phyloP scores from a whole-genome alignment of 306 rosid species.

The Cicer cuneatum region DNA sequence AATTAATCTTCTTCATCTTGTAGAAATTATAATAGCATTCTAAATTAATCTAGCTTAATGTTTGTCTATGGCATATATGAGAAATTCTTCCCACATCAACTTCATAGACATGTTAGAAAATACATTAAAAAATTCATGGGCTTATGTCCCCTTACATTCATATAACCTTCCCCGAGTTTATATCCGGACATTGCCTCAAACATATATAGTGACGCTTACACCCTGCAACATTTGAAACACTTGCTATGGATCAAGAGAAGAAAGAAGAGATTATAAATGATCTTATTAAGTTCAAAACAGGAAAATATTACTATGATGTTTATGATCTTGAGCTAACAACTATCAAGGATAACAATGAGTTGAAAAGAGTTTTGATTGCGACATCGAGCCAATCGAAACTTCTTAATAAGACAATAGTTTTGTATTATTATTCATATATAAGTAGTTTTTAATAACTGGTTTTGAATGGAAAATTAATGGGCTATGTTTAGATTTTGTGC shows the following conservation, averaged over 20 bases:
- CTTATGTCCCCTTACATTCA: slow-evolving; percentile 54
- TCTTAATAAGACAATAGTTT: not conserved
- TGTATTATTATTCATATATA: not conserved
- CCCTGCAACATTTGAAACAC: slow-evolving; percentile 55
- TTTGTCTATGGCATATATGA: slow-evolving; percentile 44
- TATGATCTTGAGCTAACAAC: slow-evolving; percentile 66
- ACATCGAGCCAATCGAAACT: slow-evolving; percentile 37
- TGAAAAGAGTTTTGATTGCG: slow-evolving; percentile 53
- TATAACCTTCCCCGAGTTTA: slow-evolving; percentile 48
- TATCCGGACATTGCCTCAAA: slow-evolving; percentile 30
- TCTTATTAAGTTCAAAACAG: slow-evolving; percentile 45
- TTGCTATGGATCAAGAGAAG: slow-evolving; percentile 61
- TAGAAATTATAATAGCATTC: no score
- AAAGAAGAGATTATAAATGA: slow-evolving; percentile 56
- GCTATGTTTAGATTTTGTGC: not conserved
- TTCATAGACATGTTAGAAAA: not conserved
- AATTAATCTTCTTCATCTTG: no score
- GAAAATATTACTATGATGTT: slow-evolving; percentile 64
- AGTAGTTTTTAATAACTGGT: not conserved
- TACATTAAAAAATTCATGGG: slow-evolving; percentile 15
- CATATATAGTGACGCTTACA: slow-evolving; percentile 55
- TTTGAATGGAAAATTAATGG: not conserved
- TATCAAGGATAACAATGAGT: slow-evolving; percentile 56
- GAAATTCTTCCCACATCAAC: slow-evolving; percentile 43
- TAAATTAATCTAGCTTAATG: slow-evolving; percentile 47